Percentiles rank a stretch among this genome's conserved stretches.
These are phyloP conservation scores for Corylus americana DNA, from an alignment of 306 rosid species.

Conservation along the genomic window DNA sequence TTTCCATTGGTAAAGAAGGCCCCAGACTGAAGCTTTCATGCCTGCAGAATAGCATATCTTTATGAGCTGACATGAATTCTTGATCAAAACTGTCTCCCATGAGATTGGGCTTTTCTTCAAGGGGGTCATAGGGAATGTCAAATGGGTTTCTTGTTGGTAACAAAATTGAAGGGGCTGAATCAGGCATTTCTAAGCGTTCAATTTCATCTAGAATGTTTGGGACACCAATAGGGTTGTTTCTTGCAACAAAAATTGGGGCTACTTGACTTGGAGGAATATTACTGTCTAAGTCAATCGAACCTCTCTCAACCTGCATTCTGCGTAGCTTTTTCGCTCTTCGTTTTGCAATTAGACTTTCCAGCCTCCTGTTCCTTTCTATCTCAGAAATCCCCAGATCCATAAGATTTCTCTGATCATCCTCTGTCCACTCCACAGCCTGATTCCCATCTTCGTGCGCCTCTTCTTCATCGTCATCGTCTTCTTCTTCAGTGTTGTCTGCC, in stretches of 20 bases:
- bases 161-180: conserved; percentile 75
- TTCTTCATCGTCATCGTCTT: conserved; percentile 41
- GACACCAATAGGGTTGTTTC: conserved; percentile 24
- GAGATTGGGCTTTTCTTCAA: conserved; percentile 68
- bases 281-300: conserved; percentile 22
- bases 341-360: conserved; percentile 76
- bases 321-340: conserved; percentile 54
- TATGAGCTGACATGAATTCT: conserved; percentile 52
- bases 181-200: conserved; percentile 54
- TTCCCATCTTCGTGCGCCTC: conserved; percentile 38
- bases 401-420: conserved; percentile 72
- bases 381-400: conserved; percentile 79
- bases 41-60: conserved; percentile 50
- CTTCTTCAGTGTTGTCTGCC: conserved; percentile 32
- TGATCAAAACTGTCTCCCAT: conserved; percentile 56
- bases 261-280: conserved; percentile 33
- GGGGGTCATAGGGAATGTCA: conserved; percentile 72
- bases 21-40: conserved; percentile 71
- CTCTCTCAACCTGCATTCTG: conserved; percentile 44
- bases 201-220: conserved; percentile 28
- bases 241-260: conserved; percentile 44
- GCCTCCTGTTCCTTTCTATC: conserved; percentile 74
- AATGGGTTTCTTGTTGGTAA: conserved; percentile 57
- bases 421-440: conserved; percentile 82
- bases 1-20: conserved; percentile 31